These are phyloP conservation scores for Pisolithus orientalis DNA, from an alignment of 768 basidiomycete genomes.

Conservation along the genomic window DNA sequence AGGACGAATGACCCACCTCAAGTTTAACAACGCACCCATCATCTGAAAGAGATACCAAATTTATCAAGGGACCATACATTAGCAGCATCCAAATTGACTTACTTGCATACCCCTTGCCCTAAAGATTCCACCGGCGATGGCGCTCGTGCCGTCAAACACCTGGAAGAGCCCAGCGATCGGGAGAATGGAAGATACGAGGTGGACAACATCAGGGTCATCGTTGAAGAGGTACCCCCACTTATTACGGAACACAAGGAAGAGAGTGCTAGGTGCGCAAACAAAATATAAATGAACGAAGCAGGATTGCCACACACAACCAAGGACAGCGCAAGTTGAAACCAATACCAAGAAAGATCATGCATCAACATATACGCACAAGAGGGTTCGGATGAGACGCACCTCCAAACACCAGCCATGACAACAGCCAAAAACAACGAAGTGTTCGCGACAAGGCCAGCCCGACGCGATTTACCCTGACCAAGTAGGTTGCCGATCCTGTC, in stretches of 20 bases:
- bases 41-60: not conserved
- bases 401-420: conserved; percentile 56
- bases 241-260: conserved; percentile 57
- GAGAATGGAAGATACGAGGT: conserved; percentile 53
- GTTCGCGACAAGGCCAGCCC: conserved; percentile 64
- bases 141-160: conserved; percentile 74
- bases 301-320: too few relatives aligned
- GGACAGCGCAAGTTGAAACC: too few relatives aligned
- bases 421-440: conserved; percentile 64
- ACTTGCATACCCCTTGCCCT: conserved; percentile 79
- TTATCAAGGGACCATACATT: not conserved
- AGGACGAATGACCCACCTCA: not conserved
- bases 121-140: conserved; percentile 70
- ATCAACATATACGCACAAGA: not conserved
- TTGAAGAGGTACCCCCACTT: conserved; percentile 76
- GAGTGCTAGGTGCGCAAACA: conserved; percentile 27
- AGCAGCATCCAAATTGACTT: conserved; percentile 4
- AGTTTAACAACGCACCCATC: not conserved
- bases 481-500: conserved; percentile 81
- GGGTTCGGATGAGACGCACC: conserved; percentile 33
- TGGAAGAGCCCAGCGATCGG: conserved; percentile 78
- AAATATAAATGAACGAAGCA: too few relatives aligned
- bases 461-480: conserved; percentile 68
- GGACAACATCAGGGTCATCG: conserved; percentile 48
- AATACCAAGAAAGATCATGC: not conserved